Conservation (phyloP, 176 grass and related monocot genomes). For the barley (Hordeum vulgare) region DNA sequence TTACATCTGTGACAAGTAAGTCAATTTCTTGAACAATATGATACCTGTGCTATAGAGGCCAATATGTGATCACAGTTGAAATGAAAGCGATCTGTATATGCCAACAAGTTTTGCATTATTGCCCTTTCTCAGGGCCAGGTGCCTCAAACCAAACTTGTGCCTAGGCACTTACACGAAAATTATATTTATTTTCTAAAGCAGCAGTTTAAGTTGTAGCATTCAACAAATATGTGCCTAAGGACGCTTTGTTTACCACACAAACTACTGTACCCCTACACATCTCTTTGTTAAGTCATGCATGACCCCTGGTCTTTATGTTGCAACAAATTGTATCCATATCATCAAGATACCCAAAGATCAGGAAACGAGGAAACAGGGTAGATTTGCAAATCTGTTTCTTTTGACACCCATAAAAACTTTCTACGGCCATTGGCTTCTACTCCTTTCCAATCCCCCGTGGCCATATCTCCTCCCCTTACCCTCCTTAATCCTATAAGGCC, state of each 20-base stretch:
- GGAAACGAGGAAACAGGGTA: background rate
- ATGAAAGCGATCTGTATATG: background rate
- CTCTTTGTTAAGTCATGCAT: background rate
- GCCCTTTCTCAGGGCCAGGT: background rate
- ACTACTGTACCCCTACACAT: background rate
- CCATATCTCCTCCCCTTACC: background rate
- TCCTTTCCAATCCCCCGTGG: background rate
- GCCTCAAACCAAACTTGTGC: background rate
- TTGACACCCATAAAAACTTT: background rate
- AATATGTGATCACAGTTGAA: background rate
- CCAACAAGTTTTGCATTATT: background rate
- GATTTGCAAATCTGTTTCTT: background rate
- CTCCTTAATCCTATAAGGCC: background rate
- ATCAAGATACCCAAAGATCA: background rate
- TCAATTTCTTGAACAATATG: constrained; percentile 26
- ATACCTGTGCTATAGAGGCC: background rate
- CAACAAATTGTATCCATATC: background rate
- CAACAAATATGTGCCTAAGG: background rate
- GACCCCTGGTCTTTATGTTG: background rate
- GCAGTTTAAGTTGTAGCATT: background rate
- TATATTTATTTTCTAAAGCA: background rate
- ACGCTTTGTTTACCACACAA: background rate
- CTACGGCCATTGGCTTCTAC: background rate
- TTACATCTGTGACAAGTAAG: constrained; percentile 90
- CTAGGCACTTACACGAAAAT: background rate